phyloP scores from a whole-genome alignment of 768 basidiomycete genomes.

The Leccinellum luteum region DNA sequence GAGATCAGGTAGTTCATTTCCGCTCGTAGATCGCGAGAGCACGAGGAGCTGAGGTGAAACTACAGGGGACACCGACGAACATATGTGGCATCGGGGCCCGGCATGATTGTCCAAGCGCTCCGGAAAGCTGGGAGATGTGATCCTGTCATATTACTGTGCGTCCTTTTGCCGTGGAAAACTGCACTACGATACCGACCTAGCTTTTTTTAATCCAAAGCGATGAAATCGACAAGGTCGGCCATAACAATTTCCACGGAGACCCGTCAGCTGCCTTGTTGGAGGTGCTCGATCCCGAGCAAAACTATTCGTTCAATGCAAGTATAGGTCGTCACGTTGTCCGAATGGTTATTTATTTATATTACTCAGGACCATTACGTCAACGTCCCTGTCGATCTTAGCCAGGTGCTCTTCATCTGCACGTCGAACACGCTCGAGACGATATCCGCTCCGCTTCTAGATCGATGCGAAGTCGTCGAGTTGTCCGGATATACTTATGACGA shows the following conservation, averaged over 20 bases:
- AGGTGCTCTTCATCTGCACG: conserved; percentile 90
- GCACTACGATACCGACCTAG: neutral
- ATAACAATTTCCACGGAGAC: conserved; percentile 88
- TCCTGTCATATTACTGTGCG: conserved; percentile 70
- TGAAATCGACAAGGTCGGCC: conserved; percentile 90
- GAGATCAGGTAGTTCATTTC: conserved; percentile 49
- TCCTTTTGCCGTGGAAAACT: neutral
- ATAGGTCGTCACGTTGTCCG: neutral
- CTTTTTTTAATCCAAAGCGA: conserved; percentile 42
- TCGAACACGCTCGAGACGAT: conserved; percentile 90
- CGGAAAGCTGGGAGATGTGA: conserved; percentile 80
- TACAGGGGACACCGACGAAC: conserved; percentile 67
- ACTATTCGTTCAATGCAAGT: conserved; percentile 72
- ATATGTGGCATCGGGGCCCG: conserved; percentile 88
- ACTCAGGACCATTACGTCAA: conserved; percentile 87
- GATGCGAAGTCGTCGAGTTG: conserved; percentile 84
- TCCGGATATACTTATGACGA: conserved; percentile 88
- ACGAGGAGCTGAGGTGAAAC: conserved; percentile 1
- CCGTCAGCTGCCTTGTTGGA: conserved; percentile 89
- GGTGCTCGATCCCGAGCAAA: conserved; percentile 93
- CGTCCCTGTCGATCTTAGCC: conserved; percentile 82
- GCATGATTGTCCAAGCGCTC: conserved; percentile 82
- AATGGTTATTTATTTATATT: neutral
- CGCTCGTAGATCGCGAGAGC: conserved; percentile 5
- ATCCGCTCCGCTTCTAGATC: conserved; percentile 80